Conservation (phyloP, 495 filamentous ascomycete genomes). For the Paragyromitra xinjiangensis region DNA sequence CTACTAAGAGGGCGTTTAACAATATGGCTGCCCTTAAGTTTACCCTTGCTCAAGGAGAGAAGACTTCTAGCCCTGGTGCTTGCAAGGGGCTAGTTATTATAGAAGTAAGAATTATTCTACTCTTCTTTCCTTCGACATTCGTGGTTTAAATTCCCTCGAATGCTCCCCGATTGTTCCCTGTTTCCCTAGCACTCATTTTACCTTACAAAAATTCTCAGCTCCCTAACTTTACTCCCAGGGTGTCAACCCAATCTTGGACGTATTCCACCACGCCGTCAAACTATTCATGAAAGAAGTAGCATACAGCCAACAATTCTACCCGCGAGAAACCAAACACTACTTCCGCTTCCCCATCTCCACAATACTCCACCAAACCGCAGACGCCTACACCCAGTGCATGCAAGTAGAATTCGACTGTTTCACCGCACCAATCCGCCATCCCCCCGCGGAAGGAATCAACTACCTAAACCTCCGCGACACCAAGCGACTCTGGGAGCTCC, state of each 20-base stretch:
- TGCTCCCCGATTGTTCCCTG: background rate
- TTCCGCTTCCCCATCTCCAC: conserved; percentile 1
- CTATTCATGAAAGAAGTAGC: background rate
- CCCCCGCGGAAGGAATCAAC: conserved; percentile 8
- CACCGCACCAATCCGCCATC: background rate
- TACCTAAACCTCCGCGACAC: conserved; percentile 23
- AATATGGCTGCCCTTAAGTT: background rate
- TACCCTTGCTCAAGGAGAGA: background rate
- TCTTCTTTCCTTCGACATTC: background rate
- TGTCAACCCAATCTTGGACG: conserved; percentile 7
- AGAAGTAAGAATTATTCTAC: background rate
- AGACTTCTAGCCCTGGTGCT: no score
- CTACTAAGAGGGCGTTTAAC: background rate
- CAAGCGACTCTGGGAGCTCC: conserved; percentile 10
- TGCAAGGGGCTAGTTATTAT: background rate
- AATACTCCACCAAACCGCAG: background rate
- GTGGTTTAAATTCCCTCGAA: background rate
- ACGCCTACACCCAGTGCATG: conserved; percentile 3
- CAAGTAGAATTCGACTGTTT: conserved; percentile 14
- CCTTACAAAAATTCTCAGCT: background rate
- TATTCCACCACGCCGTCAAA: background rate
- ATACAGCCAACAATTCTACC: background rate
- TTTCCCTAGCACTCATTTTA: background rate
- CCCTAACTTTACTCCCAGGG: background rate
- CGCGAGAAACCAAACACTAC: background rate